Evolutionary conservation across 2,329 filamentous ascomycete genomes (phyloP), one percentile per base, ranked within the genome.

Genomic region (Pseudogymnoascus sp.): DNA sequence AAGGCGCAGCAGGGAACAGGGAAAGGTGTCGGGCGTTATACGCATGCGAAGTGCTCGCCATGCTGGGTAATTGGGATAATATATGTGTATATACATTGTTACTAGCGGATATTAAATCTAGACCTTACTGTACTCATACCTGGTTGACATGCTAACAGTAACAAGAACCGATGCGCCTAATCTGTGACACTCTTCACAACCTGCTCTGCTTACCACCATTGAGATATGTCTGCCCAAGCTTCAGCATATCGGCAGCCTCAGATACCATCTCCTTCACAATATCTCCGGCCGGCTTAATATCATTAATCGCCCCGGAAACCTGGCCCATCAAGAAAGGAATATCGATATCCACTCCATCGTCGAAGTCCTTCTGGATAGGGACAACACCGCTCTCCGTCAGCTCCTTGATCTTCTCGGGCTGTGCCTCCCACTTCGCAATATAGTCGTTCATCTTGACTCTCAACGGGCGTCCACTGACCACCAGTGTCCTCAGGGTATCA

Each of bases 271-370:
- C 91, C 64, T 86, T 83, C n/a, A 97, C 86, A 77, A 97, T 96
- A 66, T 87, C 82, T 55, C 79, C 83, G 0, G 93, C 93, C 0
- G 92, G 91, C 78, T 94, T 86, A 64, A 97, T 84, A 67, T 87
- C 85, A 35, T 78, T 75, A 63, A 97, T 90, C 1, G 87, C 82
- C 1, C 89, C 92, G 0, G 91, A 90, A 7, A 97, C 92, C 77
- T 96, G 91, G 1, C 93, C 93, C 93, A 97, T 97, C 71, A 97
- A 73, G 75, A 93, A 92, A 11, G 93, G 93, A 62, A 89, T 79
- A 71, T 97, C 93, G 11, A 96, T 79, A 41, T 96, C 91, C 62
- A 86, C 87, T 1, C 88, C 89, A 62, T 91, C 82, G 59, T 96
- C 90, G 70, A 96, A 79, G 72, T 97, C 93, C 71, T 90, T 81